phyloP scores from a whole-genome alignment of 2,329 filamentous ascomycete species.

The Ramularia collo-cygni region DNA sequence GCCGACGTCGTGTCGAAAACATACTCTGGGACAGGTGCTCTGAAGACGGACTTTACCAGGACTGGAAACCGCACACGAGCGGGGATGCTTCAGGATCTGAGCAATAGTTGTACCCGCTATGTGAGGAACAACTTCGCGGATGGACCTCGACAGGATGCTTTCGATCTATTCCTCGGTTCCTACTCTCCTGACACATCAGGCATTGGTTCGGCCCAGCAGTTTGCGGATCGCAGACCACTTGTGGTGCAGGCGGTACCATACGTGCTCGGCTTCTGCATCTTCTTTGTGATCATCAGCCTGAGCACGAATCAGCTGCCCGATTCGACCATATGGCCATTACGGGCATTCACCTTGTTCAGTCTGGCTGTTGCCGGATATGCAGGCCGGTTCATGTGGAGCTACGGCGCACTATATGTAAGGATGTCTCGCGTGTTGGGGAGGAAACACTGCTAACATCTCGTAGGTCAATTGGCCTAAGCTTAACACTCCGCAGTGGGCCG shows the following conservation, averaged over 20 bases:
- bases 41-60: constrained; percentile 98
- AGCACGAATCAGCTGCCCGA: constrained; percentile 67
- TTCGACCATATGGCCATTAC: constrained; percentile 69
- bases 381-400: constrained; percentile 67
- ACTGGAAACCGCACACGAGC: constrained; percentile 80
- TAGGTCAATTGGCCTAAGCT: constrained; percentile 98
- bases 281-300: constrained; percentile 69
- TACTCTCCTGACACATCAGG: constrained; percentile 70
- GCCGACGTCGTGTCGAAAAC: constrained; percentile 88
- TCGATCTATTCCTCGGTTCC: constrained; percentile 84
- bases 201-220: constrained; percentile 66
- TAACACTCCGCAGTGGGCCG: constrained; percentile 77
- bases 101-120: constrained; percentile 83
- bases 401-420: constrained; percentile 93
- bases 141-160: constrained; percentile 88
- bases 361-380: constrained; percentile 63
- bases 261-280: constrained; percentile 74
- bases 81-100: constrained; percentile 78
- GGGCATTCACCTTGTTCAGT: constrained; percentile 77
- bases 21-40: constrained; percentile 90
- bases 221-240: constrained; percentile 76
- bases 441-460: constrained; percentile 13
- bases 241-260: constrained; percentile 93
- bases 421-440: background rate
- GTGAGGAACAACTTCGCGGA: constrained; percentile 91